A percentile compares a stretch with the other conserved stretches of the same genome.
phyloP scores from a whole-genome alignment of 1,284 basidiomycete genomes.

The Malassezia caprae region DNA sequence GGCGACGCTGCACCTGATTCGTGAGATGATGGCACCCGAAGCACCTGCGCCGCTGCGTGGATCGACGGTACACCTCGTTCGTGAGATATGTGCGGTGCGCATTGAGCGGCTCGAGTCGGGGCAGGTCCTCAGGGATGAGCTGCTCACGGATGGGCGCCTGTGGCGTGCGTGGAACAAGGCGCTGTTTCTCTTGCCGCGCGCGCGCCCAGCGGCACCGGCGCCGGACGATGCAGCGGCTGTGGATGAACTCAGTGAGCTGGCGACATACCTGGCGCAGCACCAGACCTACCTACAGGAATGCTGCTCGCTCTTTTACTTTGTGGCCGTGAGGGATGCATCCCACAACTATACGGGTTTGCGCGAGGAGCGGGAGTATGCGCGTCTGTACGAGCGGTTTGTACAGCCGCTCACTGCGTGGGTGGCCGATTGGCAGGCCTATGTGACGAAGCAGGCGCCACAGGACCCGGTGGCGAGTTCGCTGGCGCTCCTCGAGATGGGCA shows the following conservation, averaged over 20 bases:
- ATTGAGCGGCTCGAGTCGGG: neutral
- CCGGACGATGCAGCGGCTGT: neutral
- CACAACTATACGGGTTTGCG: conserved; percentile 9
- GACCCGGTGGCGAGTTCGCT: neutral
- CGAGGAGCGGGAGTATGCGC: neutral
- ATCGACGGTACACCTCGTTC: conserved; percentile 9
- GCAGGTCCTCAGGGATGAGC: neutral
- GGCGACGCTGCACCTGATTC: neutral
- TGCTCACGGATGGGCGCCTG: conserved; percentile 7
- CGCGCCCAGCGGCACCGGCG: neutral
- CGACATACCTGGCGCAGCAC: conserved; percentile 1
- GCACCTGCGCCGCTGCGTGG: conserved; percentile 9
- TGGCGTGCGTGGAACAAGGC: conserved; percentile 6
- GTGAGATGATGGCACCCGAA: conserved; percentile 5
- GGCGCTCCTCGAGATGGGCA: conserved; percentile 1
- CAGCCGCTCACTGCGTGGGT: neutral
- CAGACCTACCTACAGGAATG: conserved; percentile 13
- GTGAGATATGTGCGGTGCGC: neutral
- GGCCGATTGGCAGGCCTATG: neutral
- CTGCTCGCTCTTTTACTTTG: conserved; percentile 15
- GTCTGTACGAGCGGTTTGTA: conserved; percentile 10
- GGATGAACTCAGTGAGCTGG: neutral
- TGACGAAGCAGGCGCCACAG: neutral
- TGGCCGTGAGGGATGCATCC: conserved; percentile 5
- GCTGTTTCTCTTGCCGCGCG: conserved; percentile 5